Evolutionary conservation across 164 flowering plant species (phyloP), one percentile per base, ranked within the genome.

Genomic region (Sextonia rubra): DNA sequence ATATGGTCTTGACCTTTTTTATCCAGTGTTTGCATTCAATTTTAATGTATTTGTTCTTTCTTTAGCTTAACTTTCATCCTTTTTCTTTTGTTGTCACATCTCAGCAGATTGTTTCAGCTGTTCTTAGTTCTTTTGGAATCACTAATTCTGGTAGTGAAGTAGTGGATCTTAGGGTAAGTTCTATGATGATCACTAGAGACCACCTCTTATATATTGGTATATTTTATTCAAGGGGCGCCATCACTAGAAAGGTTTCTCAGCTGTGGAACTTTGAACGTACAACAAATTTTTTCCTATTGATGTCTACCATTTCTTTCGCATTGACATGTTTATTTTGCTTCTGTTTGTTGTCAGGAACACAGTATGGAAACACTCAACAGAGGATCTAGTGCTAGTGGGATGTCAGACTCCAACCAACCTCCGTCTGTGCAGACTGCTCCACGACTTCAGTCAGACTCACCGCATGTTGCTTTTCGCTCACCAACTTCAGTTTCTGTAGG

Each of bases 71-170:
- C 71, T 49, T 12, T 52, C 29, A 18, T 66, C 18, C 20, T 37
- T 37, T 37, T 37, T 8, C 11, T 37, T 37, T 66, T 44, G 30
- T 66, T 44, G 15, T 12, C 23, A 12, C 18, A 69, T 26, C 52
- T 47, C 69, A 25, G 44, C 85, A 95, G 98, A 81, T 92, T 75
- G 78, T 95, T 30, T 90, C 99, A 20, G 90, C 94, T 76, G 88
- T 94, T 76, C 88, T 95, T 15, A 80, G 87, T 71, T 90, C 99
- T 68, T 71, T 93, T 77, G 97, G 97, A 73, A 32, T 87, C n/a
- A 18, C 82, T 61, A 78, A 79, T 72, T 1, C 56, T 29, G 89
- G 85, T 69, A 74, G 65, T 81, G 89, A 83, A 75, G 91, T 82
- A 74, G 78, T 75, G 62, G 84, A 82, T 77, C 26, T 63, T 20